phyloP scores from a whole-genome alignment of 2,329 filamentous ascomycete genomes.

The Fusarium poae region DNA sequence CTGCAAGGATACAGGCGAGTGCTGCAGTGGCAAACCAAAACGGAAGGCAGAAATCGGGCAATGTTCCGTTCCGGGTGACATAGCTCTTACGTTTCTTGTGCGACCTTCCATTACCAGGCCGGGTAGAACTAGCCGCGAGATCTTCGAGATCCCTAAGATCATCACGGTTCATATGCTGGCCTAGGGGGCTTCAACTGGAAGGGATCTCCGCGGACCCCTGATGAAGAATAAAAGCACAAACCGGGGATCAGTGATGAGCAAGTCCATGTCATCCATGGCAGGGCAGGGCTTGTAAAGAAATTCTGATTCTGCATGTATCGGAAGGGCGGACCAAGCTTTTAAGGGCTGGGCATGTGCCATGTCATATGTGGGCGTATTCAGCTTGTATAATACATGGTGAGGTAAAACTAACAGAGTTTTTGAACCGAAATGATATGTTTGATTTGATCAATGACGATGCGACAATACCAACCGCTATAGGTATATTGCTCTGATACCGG shows the following conservation, averaged over 20 bases:
- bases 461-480: not conserved
- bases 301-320: constrained; percentile 3
- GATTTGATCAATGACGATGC: not conserved
- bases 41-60: constrained; percentile 39
- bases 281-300: constrained; percentile 8
- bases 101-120: constrained; percentile 47
- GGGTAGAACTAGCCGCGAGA: constrained; percentile 57
- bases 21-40: constrained; percentile 22
- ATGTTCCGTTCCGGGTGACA: constrained; percentile 11
- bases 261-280: constrained; percentile 7
- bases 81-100: constrained; percentile 5
- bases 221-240: constrained; percentile 60
- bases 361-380: not conserved
- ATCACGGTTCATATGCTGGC: constrained; percentile 53
- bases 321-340: not conserved
- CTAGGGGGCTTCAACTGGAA: constrained; percentile 53
- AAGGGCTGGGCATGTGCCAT: not conserved
- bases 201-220: constrained; percentile 46
- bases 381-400: not conserved
- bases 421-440: not conserved
- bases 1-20: constrained; percentile 19
- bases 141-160: constrained; percentile 58
- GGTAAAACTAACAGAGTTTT: not conserved
- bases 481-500: constrained; percentile 58
- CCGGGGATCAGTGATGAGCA: constrained; percentile 49